Percentiles rank a stretch among this genome's conserved stretches.
Evolutionary conservation across 495 filamentous ascomycete species (phyloP).

Genomic region (Daldinia concentrica): DNA sequence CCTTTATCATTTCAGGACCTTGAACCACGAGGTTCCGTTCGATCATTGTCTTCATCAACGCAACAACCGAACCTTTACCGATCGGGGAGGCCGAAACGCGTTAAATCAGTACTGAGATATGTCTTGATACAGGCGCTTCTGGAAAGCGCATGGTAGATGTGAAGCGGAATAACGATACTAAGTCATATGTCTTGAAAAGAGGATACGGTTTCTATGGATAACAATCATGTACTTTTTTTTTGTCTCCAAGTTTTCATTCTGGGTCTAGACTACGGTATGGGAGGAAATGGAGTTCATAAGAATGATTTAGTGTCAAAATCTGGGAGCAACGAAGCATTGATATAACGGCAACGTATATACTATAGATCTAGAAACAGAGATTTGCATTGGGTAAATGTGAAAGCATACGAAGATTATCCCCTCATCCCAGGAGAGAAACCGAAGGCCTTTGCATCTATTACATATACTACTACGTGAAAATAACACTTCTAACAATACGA

Average conservation of each 20-base stretch:
- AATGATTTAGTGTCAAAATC: not conserved
- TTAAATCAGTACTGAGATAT: not conserved
- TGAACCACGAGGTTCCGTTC: constrained; percentile 8
- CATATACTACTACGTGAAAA: too few relatives aligned
- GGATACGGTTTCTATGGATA: not conserved
- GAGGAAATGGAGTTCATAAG: not conserved
- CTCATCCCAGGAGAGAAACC: not conserved
- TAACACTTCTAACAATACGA: too few relatives aligned
- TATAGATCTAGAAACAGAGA: not conserved
- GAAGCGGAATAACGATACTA: not conserved
- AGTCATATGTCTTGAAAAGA: not conserved
- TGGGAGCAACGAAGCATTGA: not conserved
- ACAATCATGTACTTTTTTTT: too few relatives aligned
- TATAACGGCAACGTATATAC: constrained; percentile 4
- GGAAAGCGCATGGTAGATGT: not conserved
- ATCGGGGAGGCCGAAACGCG: constrained; percentile 15
- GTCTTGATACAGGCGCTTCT: not conserved
- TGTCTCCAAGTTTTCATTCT: not conserved
- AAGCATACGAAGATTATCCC: too few relatives aligned
- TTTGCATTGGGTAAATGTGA: not conserved
- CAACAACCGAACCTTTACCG: not conserved
- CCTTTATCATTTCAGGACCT: constrained; percentile 9
- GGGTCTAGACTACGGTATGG: not conserved
- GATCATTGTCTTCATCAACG: not conserved
- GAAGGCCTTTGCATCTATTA: too few relatives aligned